Evolutionary conservation across 345 rosid species (phyloP).

Genomic region (Pseudoturritis turrita): DNA sequence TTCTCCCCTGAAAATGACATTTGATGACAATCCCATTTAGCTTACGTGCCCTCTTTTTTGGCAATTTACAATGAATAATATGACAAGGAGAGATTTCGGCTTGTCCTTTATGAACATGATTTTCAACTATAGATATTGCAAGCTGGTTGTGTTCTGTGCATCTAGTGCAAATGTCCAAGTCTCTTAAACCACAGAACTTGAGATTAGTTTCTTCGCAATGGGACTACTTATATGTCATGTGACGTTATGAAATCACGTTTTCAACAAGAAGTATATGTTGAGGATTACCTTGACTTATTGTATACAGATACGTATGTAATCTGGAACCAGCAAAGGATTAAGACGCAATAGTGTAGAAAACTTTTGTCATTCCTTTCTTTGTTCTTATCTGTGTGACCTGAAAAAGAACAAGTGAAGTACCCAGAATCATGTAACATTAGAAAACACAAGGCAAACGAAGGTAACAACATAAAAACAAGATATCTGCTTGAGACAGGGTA

Average conservation of each 20-base stretch:
- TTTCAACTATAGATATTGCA: background rate
- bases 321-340: background rate
- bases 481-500: background rate
- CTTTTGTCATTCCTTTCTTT: conserved; percentile 73
- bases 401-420: conserved; percentile 1
- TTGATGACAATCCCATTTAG: conserved; percentile 13
- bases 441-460: background rate
- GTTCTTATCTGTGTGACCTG: conserved; percentile 62
- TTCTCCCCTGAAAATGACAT: conserved; percentile 28
- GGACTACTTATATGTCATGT: background rate
- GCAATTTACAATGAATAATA: conserved; percentile 3
- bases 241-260: background rate
- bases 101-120: background rate
- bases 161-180: conserved; percentile 7
- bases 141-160: background rate
- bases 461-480: background rate
- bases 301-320: background rate
- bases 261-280: background rate
- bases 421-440: background rate
- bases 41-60: conserved; percentile 17
- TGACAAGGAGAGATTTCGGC: background rate
- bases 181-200: conserved; percentile 7
- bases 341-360: conserved; percentile 48
- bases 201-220: background rate
- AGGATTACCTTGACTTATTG: conserved; percentile 19